phyloP scores from a whole-genome alignment of 495 filamentous ascomycete genomes.

The Haplographium delicatum region DNA sequence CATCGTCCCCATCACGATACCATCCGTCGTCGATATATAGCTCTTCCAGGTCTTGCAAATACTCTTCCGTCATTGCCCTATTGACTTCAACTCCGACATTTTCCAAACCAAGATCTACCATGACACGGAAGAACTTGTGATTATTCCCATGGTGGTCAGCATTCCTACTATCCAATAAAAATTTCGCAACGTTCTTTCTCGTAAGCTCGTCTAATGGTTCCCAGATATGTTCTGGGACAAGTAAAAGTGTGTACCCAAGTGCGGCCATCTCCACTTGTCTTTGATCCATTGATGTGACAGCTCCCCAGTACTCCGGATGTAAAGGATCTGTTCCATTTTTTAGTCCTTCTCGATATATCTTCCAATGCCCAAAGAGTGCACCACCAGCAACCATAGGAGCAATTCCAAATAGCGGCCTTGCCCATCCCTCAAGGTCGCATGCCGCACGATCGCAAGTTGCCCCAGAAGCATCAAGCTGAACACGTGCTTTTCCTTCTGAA shows the following conservation, averaged over 20 bases:
- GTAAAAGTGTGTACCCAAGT: constrained; percentile 1
- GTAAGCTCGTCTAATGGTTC: constrained; percentile 41
- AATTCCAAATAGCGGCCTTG: constrained; percentile 6
- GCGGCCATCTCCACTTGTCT: constrained; percentile 4
- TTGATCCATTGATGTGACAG: neutral
- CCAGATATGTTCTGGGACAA: constrained; percentile 41
- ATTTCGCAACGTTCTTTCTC: constrained; percentile 1
- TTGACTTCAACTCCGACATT: constrained; percentile 5
- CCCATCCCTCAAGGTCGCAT: constrained; percentile 10
- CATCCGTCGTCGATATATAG: constrained; percentile 7
- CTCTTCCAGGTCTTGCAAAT: neutral
- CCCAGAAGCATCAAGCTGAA: constrained; percentile 6
- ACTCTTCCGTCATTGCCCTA: neutral
- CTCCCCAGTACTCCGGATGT: constrained; percentile 8
- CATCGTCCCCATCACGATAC: constrained; percentile 4
- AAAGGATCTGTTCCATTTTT: constrained; percentile 6
- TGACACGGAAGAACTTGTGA: constrained; percentile 7
- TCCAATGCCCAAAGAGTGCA: constrained; percentile 3
- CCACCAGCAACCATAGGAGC: constrained; percentile 13
- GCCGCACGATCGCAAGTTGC: constrained; percentile 2
- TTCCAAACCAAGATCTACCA: constrained; percentile 9
- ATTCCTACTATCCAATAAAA: neutral
- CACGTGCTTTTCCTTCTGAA: constrained; percentile 11
- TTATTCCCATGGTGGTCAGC: constrained; percentile 3
- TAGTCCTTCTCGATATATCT: constrained; percentile 2